A percentile compares a stretch with the other conserved stretches of the same genome.
Conservation (phyloP, 768 basidiomycete species). For the Obba rivulosa region DNA sequence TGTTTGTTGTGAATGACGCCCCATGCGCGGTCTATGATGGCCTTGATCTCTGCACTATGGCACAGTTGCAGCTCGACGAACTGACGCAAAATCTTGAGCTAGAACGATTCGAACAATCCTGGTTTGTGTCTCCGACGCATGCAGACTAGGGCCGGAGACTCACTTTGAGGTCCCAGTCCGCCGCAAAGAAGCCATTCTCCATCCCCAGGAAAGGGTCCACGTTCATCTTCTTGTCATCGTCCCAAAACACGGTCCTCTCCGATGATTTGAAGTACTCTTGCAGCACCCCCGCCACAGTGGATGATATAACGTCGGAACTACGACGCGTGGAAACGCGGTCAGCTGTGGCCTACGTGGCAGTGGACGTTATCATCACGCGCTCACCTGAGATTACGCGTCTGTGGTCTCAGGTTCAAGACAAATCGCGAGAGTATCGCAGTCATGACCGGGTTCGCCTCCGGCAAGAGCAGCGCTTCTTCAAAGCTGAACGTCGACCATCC, state of each 20-base stretch:
- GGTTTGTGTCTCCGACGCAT: slow-evolving; percentile 15
- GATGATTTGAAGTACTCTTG: slow-evolving; percentile 67
- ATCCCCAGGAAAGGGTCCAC: slow-evolving; percentile 66
- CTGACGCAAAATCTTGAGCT: slow-evolving; percentile 82
- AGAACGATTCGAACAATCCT: slow-evolving; percentile 12
- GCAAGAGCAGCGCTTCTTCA: slow-evolving; percentile 71
- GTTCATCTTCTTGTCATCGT: slow-evolving; percentile 60
- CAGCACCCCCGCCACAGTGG: slow-evolving; percentile 64
- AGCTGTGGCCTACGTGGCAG: slow-evolving; percentile 26
- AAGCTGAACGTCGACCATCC: slow-evolving; percentile 44
- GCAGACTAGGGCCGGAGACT: slow-evolving; percentile 26
- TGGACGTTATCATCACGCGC: slow-evolving; percentile 32
- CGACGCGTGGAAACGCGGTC: slow-evolving; percentile 27
- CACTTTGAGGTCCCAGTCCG: slow-evolving; percentile 83
- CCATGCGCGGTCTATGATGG: slow-evolving; percentile 78
- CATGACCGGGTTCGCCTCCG: slow-evolving; percentile 67
- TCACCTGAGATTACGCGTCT: slow-evolving; percentile 88
- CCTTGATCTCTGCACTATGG: slow-evolving; percentile 65
- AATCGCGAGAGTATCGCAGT: slow-evolving; percentile 71
- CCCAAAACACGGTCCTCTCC: slow-evolving; percentile 78
- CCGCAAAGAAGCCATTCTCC: slow-evolving; percentile 71
- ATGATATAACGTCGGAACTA: slow-evolving; percentile 79
- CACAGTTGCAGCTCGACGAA: slow-evolving; percentile 80
- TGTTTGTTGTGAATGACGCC: slow-evolving; percentile 80
- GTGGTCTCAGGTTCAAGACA: slow-evolving; percentile 76